Percentiles rank a stretch among this genome's conserved stretches.
These are phyloP conservation scores for Eutypa lata DNA, from an alignment of 2,329 filamentous ascomycete species.

Conservation along the genomic window DNA sequence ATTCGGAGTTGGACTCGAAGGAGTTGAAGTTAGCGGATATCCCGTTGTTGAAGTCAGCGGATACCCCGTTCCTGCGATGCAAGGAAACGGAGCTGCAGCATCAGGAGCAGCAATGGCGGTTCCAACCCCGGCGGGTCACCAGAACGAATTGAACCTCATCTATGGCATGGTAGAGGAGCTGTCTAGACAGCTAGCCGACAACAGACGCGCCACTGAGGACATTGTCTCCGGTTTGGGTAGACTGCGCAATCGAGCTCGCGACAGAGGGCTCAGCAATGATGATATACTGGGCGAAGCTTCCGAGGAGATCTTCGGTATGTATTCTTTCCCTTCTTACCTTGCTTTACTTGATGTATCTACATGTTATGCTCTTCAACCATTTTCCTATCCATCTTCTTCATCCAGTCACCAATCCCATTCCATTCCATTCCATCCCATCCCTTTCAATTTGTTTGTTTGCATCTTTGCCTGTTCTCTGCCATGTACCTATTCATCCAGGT, in stretches of 20 bases:
- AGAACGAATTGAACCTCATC: slow-evolving; percentile 66
- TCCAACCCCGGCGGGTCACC: slow-evolving; percentile 64
- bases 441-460: too few species aligned
- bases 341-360: too few species aligned
- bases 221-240: slow-evolving; percentile 62
- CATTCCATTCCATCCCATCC: too few species aligned
- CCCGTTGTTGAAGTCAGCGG: too few species aligned
- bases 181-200: slow-evolving; percentile 60
- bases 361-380: too few species aligned
- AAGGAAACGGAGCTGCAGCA: slow-evolving; percentile 25
- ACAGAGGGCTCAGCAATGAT: slow-evolving; percentile 53
- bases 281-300: slow-evolving; percentile 54
- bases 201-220: slow-evolving; percentile 58
- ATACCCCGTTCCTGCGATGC: slow-evolving; percentile 22
- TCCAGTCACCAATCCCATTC: too few species aligned
- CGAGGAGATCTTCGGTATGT: slow-evolving; percentile 54
- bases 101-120: slow-evolving; percentile 42
- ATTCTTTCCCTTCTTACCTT: neutral
- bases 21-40: too few species aligned
- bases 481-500: too few species aligned
- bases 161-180: slow-evolving; percentile 67
- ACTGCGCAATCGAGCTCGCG: slow-evolving; percentile 55
- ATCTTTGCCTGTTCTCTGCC: too few species aligned
- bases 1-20: too few species aligned
- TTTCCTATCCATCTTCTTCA: too few species aligned